Percentiles rank a stretch among this genome's conserved stretches.
phyloP scores from a whole-genome alignment of 225 moss, liverwort and hornwort species.

The Ulota crispa region DNA sequence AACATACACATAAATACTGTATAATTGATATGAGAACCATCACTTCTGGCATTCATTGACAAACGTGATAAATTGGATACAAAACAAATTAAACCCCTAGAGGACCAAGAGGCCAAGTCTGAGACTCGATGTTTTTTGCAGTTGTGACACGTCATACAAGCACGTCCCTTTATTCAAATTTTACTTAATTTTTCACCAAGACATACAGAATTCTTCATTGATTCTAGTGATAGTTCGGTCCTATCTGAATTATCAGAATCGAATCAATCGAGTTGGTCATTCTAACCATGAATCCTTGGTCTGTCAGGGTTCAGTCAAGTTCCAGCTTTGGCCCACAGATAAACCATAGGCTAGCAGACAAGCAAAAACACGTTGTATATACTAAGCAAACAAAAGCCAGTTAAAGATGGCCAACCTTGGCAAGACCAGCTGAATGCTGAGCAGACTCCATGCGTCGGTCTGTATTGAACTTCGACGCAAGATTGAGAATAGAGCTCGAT shows the following conservation, averaged over 20 bases:
- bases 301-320: not conserved
- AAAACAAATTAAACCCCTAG: not conserved
- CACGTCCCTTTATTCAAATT: not conserved
- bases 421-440: conserved; percentile 55
- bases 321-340: conserved; percentile 1
- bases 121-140: not conserved
- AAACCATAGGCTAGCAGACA: not conserved
- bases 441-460: conserved; percentile 65
- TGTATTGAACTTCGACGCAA: conserved; percentile 60
- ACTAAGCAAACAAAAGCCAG: not conserved
- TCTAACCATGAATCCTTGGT: not conserved
- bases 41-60: not conserved
- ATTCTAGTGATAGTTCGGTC: not conserved
- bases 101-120: not conserved
- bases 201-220: not conserved
- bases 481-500: conserved; percentile 49
- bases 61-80: not conserved
- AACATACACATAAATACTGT: not conserved
- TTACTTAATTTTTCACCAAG: not conserved
- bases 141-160: not conserved
- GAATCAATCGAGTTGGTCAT: not conserved
- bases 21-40: not conserved
- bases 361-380: not conserved
- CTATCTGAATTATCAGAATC: not conserved
- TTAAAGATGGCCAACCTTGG: conserved; percentile 40